Evolutionary conservation across 1,284 basidiomycete genomes (phyloP).

Genomic region (Nidula niveotomentosa): DNA sequence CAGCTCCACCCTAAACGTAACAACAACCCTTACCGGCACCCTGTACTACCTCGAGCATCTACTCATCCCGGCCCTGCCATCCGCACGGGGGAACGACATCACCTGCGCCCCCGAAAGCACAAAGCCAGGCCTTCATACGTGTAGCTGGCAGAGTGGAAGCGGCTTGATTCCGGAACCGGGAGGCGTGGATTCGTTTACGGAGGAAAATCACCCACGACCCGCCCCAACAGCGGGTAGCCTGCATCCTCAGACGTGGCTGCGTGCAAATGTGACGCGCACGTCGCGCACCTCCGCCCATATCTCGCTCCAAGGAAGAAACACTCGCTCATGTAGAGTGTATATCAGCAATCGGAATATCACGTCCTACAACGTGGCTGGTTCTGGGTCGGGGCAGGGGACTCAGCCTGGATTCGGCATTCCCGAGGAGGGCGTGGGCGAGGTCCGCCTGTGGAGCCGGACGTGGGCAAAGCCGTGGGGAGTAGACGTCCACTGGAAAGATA

Average conservation of each 20-base stretch:
- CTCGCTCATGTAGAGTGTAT: constrained; percentile 62
- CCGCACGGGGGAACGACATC: constrained; percentile 34
- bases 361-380: constrained; percentile 31
- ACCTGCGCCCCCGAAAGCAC: constrained; percentile 22
- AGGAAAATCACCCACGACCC: background rate
- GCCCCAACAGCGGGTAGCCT: no score
- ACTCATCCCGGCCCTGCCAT: constrained; percentile 55
- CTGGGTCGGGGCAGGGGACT: constrained; percentile 25
- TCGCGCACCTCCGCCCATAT: constrained; percentile 42
- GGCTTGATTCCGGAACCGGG: constrained; percentile 18
- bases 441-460: constrained; percentile 68
- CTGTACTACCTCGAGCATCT: constrained; percentile 38
- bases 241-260: constrained; percentile 25
- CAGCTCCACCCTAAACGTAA: constrained; percentile 8
- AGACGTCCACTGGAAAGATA: constrained; percentile 25
- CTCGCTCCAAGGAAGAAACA: constrained; percentile 52
- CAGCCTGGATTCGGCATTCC: constrained; percentile 46
- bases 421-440: constrained; percentile 36
- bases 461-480: constrained; percentile 64
- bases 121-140: constrained; percentile 25
- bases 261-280: constrained; percentile 29
- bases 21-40: constrained; percentile 48
- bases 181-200: constrained; percentile 7
- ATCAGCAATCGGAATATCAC: constrained; percentile 51
- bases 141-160: constrained; percentile 30